Evolutionary conservation across 1,284 basidiomycete genomes (phyloP), one percentile per base, ranked within the genome.

Genomic region (Sanghuangporus sanghuang): DNA sequence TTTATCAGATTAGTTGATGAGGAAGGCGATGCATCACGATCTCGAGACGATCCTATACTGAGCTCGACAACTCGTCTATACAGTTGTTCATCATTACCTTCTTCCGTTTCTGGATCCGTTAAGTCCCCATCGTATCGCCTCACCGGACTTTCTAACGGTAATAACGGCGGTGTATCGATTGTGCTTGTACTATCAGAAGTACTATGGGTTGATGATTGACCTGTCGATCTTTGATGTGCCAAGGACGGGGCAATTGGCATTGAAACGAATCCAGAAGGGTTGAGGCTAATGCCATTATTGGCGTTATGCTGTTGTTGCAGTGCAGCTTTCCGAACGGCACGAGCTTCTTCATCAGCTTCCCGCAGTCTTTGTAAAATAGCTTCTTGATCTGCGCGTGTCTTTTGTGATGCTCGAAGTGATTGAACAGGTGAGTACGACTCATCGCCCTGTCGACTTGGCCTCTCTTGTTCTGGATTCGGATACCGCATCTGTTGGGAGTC

Each of bases 301-400:
- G 40, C 40, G 21, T 14, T 18, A 54, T 18, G 3, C 16, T 52
- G 46, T 57, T 54, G 35, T 11, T 57, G 35, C 12, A 61, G 23
- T 11, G 59, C 62, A 49, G 64, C 59, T 56, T 55, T 46, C 52
- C 75, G 69, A 21, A 70, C 73, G n/a, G 74, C 71, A 14, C 73
- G 70, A 3, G 76, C 73, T n/a, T 73, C 72, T 7, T 71, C 68
- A 16, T 78, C 75, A 0, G 77, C 74, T 68, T 82, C 80, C 61
- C 77, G 78, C 66, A 82, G 82, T 54, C 80, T 74, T 42, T 71
- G 77, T n/a, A 75, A 21, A 57, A 83, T 82, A 0, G 77, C 80
- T 5, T 79, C 80, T 48, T 80, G 78, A 64, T 83, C 81, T 32
- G 58, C 54, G 59, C 74, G 72, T 49, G 69, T 69, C 44, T 76